These are phyloP conservation scores for Bathelium albidoporum DNA, from an alignment of 495 filamentous ascomycete genomes.

Conservation along the genomic window DNA sequence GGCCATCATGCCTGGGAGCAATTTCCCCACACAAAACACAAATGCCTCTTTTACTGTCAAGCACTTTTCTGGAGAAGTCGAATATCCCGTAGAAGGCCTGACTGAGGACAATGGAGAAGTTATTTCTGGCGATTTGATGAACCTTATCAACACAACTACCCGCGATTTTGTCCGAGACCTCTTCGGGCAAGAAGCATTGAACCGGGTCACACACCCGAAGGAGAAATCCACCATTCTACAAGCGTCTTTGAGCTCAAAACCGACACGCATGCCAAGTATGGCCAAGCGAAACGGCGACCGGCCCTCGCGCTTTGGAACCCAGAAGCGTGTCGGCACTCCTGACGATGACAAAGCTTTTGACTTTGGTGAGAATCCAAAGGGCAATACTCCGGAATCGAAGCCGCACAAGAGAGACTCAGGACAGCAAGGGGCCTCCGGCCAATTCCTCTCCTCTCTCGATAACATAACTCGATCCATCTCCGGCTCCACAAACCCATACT, in stretches of 20 bases:
- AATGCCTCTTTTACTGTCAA: slow-evolving; percentile 76
- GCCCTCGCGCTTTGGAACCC: slow-evolving; percentile 34
- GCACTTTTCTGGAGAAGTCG: slow-evolving; percentile 95
- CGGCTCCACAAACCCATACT: slow-evolving; percentile 82
- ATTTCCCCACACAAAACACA: slow-evolving; percentile 68
- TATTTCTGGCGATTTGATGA: slow-evolving; percentile 92
- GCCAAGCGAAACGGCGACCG: slow-evolving; percentile 59
- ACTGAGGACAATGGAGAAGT: slow-evolving; percentile 93
- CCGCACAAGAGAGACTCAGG: slow-evolving; percentile 4
- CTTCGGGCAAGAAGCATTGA: slow-evolving; percentile 86
- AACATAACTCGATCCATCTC: slow-evolving; percentile 78
- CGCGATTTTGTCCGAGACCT: slow-evolving; percentile 81
- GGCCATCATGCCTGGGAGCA: slow-evolving; percentile 61
- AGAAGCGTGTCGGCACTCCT: slow-evolving; percentile 17
- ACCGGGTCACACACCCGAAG: slow-evolving; percentile 80
- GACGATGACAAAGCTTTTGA: slow-evolving; percentile 47
- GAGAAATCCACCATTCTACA: slow-evolving; percentile 90
- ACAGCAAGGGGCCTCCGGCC: slow-evolving; percentile 80
- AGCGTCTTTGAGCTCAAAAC: slow-evolving; percentile 90
- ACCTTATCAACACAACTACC: slow-evolving; percentile 76
- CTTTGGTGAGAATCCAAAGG: slow-evolving; percentile 25
- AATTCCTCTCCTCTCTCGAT: slow-evolving; percentile 82
- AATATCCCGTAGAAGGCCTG: slow-evolving; percentile 75
- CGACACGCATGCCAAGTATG: slow-evolving; percentile 83
- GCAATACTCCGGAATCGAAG: not conserved